phyloP scores from a whole-genome alignment of 2,329 filamentous ascomycete genomes.

The Xylariaceae sp. region DNA sequence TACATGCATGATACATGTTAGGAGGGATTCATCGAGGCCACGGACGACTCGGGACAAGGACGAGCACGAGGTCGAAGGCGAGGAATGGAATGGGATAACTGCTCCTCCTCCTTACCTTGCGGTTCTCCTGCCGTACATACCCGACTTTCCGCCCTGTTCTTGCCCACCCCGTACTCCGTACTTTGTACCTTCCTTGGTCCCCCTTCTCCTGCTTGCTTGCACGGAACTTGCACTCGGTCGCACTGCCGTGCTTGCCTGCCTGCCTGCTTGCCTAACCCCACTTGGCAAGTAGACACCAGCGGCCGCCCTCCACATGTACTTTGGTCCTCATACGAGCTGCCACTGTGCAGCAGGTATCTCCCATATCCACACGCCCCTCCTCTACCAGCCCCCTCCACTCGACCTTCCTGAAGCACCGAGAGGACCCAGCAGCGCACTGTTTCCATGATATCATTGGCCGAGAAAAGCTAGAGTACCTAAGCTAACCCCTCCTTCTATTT shows the following conservation, averaged over 20 bases:
- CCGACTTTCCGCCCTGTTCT: too few species aligned
- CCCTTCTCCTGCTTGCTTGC: background rate
- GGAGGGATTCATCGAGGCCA: background rate
- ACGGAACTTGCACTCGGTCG: background rate
- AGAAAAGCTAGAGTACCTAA: constrained; percentile 20
- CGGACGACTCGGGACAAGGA: too few species aligned
- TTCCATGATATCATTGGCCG: constrained; percentile 23
- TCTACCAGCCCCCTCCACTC: constrained; percentile 9
- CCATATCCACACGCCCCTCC: constrained; percentile 15
- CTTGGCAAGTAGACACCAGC: constrained; percentile 10
- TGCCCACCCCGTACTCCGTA: too few species aligned
- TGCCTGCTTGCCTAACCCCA: constrained; percentile 7
- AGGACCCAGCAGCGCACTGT: constrained; percentile 16
- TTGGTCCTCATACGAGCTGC: background rate
- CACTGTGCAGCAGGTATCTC: constrained; percentile 3
- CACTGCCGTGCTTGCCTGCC: constrained; percentile 1
- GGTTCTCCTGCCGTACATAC: too few species aligned
- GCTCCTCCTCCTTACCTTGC: background rate
- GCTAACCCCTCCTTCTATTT: constrained; percentile 20
- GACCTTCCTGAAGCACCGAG: constrained; percentile 6
- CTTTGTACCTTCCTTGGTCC: background rate
- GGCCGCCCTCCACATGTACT: constrained; percentile 10
- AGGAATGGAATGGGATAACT: background rate
- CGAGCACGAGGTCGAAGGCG: too few species aligned
- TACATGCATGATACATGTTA: background rate